A percentile compares a stretch with the other conserved stretches of the same genome.
phyloP scores from a whole-genome alignment of 2,329 filamentous ascomycete genomes.

The Diaporthe destruens region DNA sequence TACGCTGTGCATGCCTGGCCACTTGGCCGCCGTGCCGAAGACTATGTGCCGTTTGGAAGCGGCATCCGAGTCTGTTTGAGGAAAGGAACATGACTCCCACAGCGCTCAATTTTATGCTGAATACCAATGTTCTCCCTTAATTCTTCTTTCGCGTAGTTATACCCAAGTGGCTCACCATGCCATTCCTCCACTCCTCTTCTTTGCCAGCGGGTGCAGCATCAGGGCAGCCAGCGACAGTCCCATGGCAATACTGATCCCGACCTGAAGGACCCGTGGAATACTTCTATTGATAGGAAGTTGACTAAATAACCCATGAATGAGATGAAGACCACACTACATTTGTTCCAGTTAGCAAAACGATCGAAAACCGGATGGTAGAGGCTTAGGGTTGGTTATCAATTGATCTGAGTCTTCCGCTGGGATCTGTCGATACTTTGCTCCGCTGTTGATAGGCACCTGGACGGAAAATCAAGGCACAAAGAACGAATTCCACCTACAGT shows the following conservation, averaged over 20 bases:
- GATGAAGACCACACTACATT: conserved; percentile 5
- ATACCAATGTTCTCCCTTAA: conserved; percentile 1
- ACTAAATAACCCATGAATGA: conserved; percentile 24
- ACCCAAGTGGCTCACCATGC: conserved; percentile 7
- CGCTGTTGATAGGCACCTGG: conserved; percentile 15
- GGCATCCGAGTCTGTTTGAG: not conserved
- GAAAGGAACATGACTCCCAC: conserved; percentile 10
- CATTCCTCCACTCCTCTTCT: conserved; percentile 26
- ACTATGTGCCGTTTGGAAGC: conserved; percentile 10
- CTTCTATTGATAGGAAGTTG: conserved; percentile 24
- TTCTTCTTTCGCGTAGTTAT: too few species aligned
- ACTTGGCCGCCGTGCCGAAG: not conserved
- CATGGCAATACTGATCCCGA: conserved; percentile 28
- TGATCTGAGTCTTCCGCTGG: not conserved
- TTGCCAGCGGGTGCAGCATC: conserved; percentile 7
- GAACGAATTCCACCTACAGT: conserved; percentile 14
- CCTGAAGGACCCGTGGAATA: conserved; percentile 27
- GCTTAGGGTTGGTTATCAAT: too few species aligned
- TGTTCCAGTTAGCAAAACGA: not conserved
- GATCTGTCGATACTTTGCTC: conserved; percentile 16
- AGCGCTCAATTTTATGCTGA: not conserved
- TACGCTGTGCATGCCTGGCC: conserved; percentile 16
- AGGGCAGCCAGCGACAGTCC: conserved; percentile 7
- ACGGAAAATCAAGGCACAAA: conserved; percentile 19
- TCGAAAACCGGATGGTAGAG: too few species aligned